Base-by-base conservation (phyloP, 192 early-diverging fungal genomes). In the Endogone sp. region DNA sequence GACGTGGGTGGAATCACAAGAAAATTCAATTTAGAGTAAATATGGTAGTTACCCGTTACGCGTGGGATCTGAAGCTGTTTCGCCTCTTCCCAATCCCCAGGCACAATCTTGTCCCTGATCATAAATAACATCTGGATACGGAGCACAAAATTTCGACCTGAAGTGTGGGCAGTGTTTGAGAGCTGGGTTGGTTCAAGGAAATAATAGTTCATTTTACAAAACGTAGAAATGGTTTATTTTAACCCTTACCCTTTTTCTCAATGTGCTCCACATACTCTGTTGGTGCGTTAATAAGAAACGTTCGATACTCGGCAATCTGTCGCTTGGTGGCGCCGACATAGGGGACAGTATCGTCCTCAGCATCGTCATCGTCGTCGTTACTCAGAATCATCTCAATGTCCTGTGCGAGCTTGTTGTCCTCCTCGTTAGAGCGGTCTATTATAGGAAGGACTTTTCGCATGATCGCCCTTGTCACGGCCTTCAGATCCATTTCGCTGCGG, bases 211-310 rank as follows among this genome's bases (percentile, higher is more conserved):
- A n/a, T n/a, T n/a, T n/a, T n/a, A n/a, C n/a, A n/a, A n/a, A n/a
- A 31, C 13, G 4, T 44, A 16, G 20, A 28, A 64, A 30, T 20
- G 20, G 31, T 28, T 26, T n/a, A 29, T 37, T 24, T 44, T 10
- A n/a, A 3, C 27, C 26, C n/a, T 23, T 67, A 68, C 75, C 70
- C 64, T 91, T 93, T 32, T 85, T 86, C 23, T 81, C 81, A 37
- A 94, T 70, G 74, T 91, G 89, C 21, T 95, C 91, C 27, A 81
- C 74, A 63, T 94, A 92, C 20, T 95, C 93, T 16, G 76, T 81
- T 16, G 86, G 82, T 2, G 92, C 89, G 31, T 94, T 87, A 2
- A 88, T 30, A 26, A 94, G 69, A 70, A 91, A 90, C n/a, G 87
- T 89, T 55, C 82, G 72, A 76, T 79, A 92, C 71, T 91, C 90